Evolutionary conservation across 1,284 basidiomycete species (phyloP).

Genomic region (Veloporphyrellus conicus): DNA sequence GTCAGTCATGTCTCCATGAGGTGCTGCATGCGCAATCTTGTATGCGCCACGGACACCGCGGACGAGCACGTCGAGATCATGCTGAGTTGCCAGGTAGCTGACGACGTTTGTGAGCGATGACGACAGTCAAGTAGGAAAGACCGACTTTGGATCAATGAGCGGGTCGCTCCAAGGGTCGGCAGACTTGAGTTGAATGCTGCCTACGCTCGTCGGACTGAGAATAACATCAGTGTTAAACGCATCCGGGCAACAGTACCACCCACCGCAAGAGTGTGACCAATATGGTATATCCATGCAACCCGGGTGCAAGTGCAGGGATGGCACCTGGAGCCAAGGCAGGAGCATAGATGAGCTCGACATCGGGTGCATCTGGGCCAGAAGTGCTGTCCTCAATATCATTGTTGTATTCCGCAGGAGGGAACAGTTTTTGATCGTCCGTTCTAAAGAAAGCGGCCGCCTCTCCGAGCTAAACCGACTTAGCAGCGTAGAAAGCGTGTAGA

Average conservation of each 20-base stretch:
- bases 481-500: background rate
- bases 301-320: background rate
- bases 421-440: constrained; percentile 50
- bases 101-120: background rate
- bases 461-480: constrained; percentile 40
- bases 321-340: constrained; percentile 32
- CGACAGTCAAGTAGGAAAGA: background rate
- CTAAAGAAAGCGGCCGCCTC: constrained; percentile 58
- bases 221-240: background rate
- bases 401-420: constrained; percentile 41
- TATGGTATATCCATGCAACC: constrained; percentile 21
- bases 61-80: constrained; percentile 53
- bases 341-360: constrained; percentile 56
- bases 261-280: constrained; percentile 23
- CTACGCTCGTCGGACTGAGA: constrained; percentile 43
- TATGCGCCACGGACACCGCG: constrained; percentile 50
- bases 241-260: background rate
- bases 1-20: constrained; percentile 48
- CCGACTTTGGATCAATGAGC: constrained; percentile 44
- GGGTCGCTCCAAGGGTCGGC: constrained; percentile 40
- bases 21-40: constrained; percentile 48
- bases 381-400: constrained; percentile 48
- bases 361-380: constrained; percentile 53
- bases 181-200: constrained; percentile 40
- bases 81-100: constrained; percentile 54